phyloP scores from a whole-genome alignment of 2,329 filamentous ascomycete genomes.

The Capronia epimyces region DNA sequence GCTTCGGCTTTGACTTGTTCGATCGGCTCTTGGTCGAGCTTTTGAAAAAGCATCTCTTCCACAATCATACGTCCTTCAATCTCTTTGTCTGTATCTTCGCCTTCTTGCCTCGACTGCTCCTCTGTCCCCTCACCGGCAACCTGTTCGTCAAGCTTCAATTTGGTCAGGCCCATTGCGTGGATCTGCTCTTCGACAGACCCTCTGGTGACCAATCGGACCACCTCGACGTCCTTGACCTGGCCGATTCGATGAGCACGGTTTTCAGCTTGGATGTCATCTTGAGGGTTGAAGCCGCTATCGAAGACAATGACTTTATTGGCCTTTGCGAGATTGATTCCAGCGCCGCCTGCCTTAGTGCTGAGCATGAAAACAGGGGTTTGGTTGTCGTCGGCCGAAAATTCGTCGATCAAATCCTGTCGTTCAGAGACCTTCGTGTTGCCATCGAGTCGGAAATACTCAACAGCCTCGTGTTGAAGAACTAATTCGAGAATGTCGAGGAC shows the following conservation, averaged over 20 bases:
- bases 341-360: constrained; percentile 90
- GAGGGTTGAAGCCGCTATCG: constrained; percentile 93
- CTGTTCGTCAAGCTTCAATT: constrained; percentile 78
- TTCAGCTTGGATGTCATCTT: constrained; percentile 97
- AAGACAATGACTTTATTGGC: constrained; percentile 98
- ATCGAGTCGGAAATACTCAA: constrained; percentile 80
- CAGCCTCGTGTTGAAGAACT: constrained; percentile 65
- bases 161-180: constrained; percentile 82
- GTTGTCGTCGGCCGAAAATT: constrained; percentile 65
- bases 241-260: constrained; percentile 94
- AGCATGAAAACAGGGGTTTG: constrained; percentile 86
- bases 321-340: constrained; percentile 89
- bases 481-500: constrained; percentile 85
- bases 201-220: constrained; percentile 74
- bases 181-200: constrained; percentile 91
- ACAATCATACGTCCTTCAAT: constrained; percentile 47
- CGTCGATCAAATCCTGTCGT: constrained; percentile 81
- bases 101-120: constrained; percentile 17
- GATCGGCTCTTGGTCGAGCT: constrained; percentile 31
- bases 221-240: constrained; percentile 83
- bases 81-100: constrained; percentile 36
- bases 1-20: constrained; percentile 21
- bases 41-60: constrained; percentile 46
- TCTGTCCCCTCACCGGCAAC: constrained; percentile 56
- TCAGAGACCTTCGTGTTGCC: constrained; percentile 75